Evolutionary conservation across 2,329 filamentous ascomycete genomes (phyloP).

Genomic region (Pseudogymnoascus sp.): DNA sequence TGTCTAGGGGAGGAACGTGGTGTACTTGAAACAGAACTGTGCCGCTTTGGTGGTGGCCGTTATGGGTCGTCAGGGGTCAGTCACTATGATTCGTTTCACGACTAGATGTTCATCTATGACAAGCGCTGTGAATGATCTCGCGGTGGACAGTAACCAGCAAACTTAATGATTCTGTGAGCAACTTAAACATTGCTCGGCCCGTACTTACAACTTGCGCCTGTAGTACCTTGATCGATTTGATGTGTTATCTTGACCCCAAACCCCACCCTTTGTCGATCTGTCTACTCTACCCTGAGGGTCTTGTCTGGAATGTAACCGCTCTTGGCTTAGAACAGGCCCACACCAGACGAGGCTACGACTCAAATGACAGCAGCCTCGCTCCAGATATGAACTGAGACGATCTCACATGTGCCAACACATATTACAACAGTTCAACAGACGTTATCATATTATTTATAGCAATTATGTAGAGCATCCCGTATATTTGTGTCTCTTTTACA

Average conservation of each 20-base stretch:
- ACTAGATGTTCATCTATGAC: background rate
- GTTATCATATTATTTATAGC: constrained; percentile 3
- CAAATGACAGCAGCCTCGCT: background rate
- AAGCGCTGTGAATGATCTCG: background rate
- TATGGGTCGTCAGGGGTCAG: constrained; percentile 3
- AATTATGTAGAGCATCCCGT: background rate
- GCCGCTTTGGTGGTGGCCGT: background rate
- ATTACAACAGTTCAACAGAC: background rate
- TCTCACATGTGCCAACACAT: background rate
- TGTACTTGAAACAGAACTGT: constrained; percentile 10
- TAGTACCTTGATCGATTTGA: background rate
- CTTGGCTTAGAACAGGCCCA: constrained; percentile 3
- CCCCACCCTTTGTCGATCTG: background rate
- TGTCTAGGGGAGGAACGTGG: background rate
- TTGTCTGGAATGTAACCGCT: background rate
- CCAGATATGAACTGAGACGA: background rate
- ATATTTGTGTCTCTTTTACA: background rate
- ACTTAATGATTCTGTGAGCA: background rate
- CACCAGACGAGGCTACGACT: background rate
- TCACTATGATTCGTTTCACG: background rate
- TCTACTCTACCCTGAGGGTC: background rate
- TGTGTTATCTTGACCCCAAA: background rate
- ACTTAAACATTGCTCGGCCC: background rate
- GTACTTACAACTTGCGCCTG: background rate
- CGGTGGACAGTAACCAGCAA: background rate